phyloP scores from a whole-genome alignment of 441 rosid genomes.

The Euphorbia celastroides region DNA sequence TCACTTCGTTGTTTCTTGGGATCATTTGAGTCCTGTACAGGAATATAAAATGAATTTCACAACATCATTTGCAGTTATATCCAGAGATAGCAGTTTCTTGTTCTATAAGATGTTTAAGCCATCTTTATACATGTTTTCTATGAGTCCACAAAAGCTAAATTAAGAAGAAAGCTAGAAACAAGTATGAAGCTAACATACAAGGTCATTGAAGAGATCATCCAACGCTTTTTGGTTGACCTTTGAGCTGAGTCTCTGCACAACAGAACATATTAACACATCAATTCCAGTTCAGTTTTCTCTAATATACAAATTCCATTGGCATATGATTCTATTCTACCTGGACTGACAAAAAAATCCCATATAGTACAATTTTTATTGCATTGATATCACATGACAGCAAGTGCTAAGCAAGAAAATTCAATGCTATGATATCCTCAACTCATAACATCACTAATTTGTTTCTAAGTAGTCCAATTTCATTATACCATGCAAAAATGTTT shows the following conservation, averaged over 20 bases:
- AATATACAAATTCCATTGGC: neutral
- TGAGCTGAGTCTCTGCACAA: constrained; percentile 55
- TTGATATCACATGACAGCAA: neutral
- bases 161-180: neutral
- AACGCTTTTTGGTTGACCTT: constrained; percentile 59
- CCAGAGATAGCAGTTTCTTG: neutral
- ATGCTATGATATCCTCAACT: neutral
- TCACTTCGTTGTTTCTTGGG: constrained; percentile 33
- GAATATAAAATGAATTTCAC: constrained; percentile 4
- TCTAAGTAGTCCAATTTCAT: neutral
- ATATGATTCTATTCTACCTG: neutral
- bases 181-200: constrained; percentile 33
- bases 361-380: neutral
- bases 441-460: neutral
- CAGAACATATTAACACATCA: constrained; percentile 11
- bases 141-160: no score
- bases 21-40: constrained; percentile 26
- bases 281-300: neutral
- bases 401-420: neutral
- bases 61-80: neutral
- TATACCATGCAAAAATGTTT: neutral
- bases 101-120: neutral
- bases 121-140: neutral
- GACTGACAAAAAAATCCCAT: neutral
- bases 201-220: constrained; percentile 55